Conservation (phyloP, 306 rosid genomes). For the Corylus heterophylla region DNA sequence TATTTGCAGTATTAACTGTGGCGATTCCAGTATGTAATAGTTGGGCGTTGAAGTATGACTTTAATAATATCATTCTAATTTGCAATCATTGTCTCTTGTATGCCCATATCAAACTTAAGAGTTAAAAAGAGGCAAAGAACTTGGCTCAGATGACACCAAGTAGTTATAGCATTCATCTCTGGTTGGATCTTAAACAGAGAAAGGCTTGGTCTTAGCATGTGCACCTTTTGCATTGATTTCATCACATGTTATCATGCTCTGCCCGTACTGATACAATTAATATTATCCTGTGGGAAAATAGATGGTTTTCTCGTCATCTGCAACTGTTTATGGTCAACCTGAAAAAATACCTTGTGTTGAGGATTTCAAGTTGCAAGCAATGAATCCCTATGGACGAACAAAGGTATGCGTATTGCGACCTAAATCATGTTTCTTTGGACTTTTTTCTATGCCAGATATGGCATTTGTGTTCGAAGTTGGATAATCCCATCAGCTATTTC, state of each 20-base stretch:
- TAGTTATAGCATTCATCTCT: not conserved
- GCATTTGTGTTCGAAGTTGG: not conserved
- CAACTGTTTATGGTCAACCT: slow-evolving; percentile 95
- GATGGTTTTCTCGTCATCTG: slow-evolving; percentile 96
- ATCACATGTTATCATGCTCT: not conserved
- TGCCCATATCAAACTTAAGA: too few relatives aligned
- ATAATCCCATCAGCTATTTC: slow-evolving; percentile 1
- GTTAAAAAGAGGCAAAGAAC: too few relatives aligned
- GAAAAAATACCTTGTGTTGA: slow-evolving; percentile 81
- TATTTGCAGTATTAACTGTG: too few relatives aligned
- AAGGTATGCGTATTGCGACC: slow-evolving; percentile 45
- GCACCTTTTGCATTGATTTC: not conserved
- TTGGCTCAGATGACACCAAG: not conserved
- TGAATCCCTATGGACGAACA: slow-evolving; percentile 94
- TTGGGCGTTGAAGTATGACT: too few relatives aligned
- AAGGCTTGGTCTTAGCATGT: not conserved
- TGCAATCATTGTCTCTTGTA: too few relatives aligned
- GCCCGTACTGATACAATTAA: slow-evolving; percentile 14
- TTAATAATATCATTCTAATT: too few relatives aligned
- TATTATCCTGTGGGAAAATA: slow-evolving; percentile 28
- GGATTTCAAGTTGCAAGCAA: slow-evolving; percentile 64
- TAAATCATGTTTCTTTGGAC: not conserved
- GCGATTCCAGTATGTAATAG: too few relatives aligned
- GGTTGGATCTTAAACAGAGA: not conserved
- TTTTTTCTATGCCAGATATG: not conserved